phyloP scores from a whole-genome alignment of 1,284 basidiomycete genomes.

The Marasmius tenuissimus region DNA sequence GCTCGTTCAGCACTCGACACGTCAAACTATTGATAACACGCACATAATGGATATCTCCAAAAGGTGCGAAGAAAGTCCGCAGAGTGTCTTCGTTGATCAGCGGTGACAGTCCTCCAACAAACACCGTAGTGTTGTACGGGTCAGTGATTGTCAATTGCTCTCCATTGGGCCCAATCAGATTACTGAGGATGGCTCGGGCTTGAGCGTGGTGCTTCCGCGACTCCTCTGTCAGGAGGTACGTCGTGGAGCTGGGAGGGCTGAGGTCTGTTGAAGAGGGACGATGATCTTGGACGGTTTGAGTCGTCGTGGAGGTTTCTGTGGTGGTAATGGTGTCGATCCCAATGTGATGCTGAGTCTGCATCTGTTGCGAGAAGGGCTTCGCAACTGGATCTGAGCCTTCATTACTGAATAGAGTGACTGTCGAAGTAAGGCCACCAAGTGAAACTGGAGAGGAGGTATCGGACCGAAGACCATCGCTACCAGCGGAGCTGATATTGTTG shows the following conservation, averaged over 20 bases:
- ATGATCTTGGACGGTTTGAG: neutral
- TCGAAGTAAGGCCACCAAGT: no score
- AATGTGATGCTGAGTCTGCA: no score
- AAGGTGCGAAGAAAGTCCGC: conserved; percentile 85
- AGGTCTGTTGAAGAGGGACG: neutral
- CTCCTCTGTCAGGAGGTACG: conserved; percentile 65
- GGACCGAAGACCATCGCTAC: no score
- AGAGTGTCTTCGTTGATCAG: conserved; percentile 87
- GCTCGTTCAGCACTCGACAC: neutral
- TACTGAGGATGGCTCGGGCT: conserved; percentile 75
- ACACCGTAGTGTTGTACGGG: conserved; percentile 91
- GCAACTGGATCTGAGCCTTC: no score
- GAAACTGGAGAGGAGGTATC: no score
- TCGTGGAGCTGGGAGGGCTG: conserved; percentile 29
- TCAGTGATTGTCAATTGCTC: conserved; percentile 84
- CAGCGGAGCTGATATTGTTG: no score
- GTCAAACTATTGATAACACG: conserved; percentile 23
- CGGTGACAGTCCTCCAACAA: conserved; percentile 85
- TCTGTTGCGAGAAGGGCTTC: no score
- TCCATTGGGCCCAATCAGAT: conserved; percentile 79
- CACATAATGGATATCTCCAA: conserved; percentile 91
- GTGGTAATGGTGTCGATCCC: no score
- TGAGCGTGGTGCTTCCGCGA: conserved; percentile 82
- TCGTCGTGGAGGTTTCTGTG: neutral
- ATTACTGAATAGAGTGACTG: no score